Evolutionary conservation across 441 rosid genomes (phyloP).

Genomic region (Brassica balearica): DNA sequence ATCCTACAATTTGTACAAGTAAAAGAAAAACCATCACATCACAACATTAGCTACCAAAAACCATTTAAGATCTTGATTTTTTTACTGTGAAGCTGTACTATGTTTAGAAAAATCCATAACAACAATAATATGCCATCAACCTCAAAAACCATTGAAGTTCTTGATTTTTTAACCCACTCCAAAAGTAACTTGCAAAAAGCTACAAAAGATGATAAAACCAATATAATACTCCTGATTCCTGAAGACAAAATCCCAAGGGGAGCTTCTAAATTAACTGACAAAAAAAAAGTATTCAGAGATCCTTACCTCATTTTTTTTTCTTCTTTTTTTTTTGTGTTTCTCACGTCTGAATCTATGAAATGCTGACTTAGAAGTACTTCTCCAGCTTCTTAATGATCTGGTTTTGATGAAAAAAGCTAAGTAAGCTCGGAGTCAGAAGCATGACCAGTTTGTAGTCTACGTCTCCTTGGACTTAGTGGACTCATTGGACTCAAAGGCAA

Average conservation of each 20-base stretch:
- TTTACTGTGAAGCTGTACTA: neutral
- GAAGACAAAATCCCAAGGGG: slow-evolving; percentile 1
- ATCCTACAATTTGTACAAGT: too few species aligned
- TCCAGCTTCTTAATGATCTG: neutral
- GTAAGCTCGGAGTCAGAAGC: slow-evolving; percentile 48
- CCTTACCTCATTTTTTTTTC: slow-evolving; percentile 5
- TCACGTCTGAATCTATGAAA: neutral
- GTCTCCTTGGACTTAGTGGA: slow-evolving; percentile 38
- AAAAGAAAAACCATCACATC: neutral
- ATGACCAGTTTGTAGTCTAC: slow-evolving; percentile 41
- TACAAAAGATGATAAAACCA: neutral
- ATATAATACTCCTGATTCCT: neutral
- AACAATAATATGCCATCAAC: neutral
- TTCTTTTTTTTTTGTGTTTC: neutral
- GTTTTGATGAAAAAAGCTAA: slow-evolving; percentile 26
- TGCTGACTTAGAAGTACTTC: too few species aligned
- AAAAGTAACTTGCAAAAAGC: slow-evolving; percentile 10
- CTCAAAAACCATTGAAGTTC: neutral
- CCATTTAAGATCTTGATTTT: slow-evolving; percentile 16
- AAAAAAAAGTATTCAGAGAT: slow-evolving; percentile 22
- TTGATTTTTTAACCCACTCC: slow-evolving; percentile 7
- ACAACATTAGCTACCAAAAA: slow-evolving; percentile 4
- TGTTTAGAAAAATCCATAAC: neutral
- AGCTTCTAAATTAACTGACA: slow-evolving; percentile 1
- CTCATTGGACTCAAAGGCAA: slow-evolving; percentile 45